These are phyloP conservation scores for Helotiales sp. DNA, from an alignment of 2,329 filamentous ascomycete species.

Conservation along the genomic window DNA sequence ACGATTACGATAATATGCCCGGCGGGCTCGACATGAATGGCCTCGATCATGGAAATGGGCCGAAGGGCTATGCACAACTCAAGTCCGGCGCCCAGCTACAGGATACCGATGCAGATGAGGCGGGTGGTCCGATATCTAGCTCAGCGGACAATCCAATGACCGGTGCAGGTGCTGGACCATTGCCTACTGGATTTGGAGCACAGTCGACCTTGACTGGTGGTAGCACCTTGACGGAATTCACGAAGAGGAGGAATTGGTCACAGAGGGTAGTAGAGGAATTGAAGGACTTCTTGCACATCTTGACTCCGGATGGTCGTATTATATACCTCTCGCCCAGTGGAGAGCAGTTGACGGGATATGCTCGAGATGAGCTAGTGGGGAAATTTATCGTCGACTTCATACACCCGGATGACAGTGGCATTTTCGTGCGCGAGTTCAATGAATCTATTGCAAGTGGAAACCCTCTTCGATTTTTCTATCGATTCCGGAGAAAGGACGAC, in stretches of 20 bases:
- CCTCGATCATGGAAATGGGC: constrained; percentile 28
- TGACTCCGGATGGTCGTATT: constrained; percentile 83
- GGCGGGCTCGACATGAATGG: constrained; percentile 51
- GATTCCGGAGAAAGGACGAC: constrained; percentile 76
- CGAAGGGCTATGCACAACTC: constrained; percentile 40
- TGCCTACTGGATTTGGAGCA: constrained; percentile 40
- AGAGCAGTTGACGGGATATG: constrained; percentile 75
- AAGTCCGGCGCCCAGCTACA: constrained; percentile 30
- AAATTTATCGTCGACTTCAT: constrained; percentile 81
- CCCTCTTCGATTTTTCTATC: constrained; percentile 82
- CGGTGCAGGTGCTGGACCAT: constrained; percentile 40
- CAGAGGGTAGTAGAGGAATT: constrained; percentile 89
- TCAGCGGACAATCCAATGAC: constrained; percentile 33
- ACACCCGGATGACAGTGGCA: constrained; percentile 81
- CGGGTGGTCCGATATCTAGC: constrained; percentile 16
- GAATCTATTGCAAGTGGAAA: constrained; percentile 85
- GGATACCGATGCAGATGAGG: constrained; percentile 27
- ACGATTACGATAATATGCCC: constrained; percentile 47
- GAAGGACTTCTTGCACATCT: constrained; percentile 84
- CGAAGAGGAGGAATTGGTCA: constrained; percentile 77
- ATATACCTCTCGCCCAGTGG: constrained; percentile 85
- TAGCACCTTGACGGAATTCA: constrained; percentile 68
- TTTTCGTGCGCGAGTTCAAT: constrained; percentile 87
- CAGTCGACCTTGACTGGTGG: constrained; percentile 41
- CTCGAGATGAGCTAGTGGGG: constrained; percentile 71